A percentile compares a stretch with the other conserved stretches of the same genome.
phyloP scores from a whole-genome alignment of 179 eudicot genomes.

The Spinacia oleracea region DNA sequence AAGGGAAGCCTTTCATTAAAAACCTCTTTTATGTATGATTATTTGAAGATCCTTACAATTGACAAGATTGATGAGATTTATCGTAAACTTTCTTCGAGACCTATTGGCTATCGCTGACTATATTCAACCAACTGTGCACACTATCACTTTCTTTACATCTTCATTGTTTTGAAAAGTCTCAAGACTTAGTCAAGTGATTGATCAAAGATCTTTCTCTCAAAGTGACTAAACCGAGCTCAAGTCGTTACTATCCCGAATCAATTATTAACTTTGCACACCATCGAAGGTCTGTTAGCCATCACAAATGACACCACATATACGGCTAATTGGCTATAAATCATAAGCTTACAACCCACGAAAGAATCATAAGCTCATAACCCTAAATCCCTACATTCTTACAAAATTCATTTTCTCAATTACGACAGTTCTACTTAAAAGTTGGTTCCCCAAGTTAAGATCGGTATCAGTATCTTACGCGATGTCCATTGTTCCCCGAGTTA shows the following conservation, averaged over 20 bases:
- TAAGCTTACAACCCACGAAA: too few species aligned
- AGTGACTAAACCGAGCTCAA: neutral
- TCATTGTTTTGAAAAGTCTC: neutral
- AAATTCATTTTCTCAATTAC: neutral
- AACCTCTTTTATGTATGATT: too few species aligned
- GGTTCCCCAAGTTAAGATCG: neutral
- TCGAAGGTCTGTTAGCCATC: neutral
- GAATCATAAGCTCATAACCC: too few species aligned
- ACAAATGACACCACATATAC: neutral
- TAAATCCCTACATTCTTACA: neutral
- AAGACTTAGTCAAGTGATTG: neutral
- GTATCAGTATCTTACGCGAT: neutral
- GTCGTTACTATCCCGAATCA: neutral
- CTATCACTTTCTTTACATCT: neutral
- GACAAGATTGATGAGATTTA: neutral
- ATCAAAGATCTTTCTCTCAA: neutral
- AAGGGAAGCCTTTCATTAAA: too few species aligned
- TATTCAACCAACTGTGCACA: neutral
- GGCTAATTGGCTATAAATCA: too few species aligned
- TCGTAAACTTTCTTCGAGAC: neutral
- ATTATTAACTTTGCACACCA: neutral
- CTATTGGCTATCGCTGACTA: neutral
- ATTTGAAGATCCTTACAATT: too few species aligned
- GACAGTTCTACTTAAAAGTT: neutral
- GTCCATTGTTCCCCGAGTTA: too few species aligned